A percentile compares a stretch with the other conserved stretches of the same genome.
These are phyloP conservation scores for Plasmodium adleri DNA, from an alignment of 169 alveolate genomes.

Conservation along the genomic window DNA sequence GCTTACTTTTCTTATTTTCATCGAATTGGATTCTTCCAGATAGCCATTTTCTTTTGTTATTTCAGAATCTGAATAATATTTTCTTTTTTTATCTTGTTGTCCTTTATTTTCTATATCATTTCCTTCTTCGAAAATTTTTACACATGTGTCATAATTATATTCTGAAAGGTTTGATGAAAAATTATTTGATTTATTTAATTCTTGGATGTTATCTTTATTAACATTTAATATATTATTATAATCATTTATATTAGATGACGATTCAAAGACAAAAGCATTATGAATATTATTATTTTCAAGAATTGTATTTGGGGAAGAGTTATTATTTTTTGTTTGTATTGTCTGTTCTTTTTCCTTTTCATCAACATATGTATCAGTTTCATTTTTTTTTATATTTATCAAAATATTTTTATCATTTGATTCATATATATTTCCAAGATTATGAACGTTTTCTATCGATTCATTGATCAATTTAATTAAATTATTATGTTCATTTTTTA, in stretches of 20 bases:
- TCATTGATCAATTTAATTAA: neutral
- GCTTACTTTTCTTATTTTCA: constrained; percentile 1
- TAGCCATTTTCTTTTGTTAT: neutral
- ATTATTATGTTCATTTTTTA: neutral
- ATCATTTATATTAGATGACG: neutral
- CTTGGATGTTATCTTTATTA: neutral
- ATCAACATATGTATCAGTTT: neutral
- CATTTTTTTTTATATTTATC: neutral
- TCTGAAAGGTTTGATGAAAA: constrained; percentile 17
- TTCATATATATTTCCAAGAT: neutral
- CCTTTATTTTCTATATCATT: neutral
- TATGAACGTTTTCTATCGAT: neutral
- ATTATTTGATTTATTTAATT: neutral
- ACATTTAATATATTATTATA: neutral
- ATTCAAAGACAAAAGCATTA: neutral
- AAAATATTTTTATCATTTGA: neutral
- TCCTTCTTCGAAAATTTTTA: neutral
- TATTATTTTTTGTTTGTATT: neutral
- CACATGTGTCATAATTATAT: neutral
- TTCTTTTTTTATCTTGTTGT: constrained; percentile 22
- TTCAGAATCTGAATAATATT: constrained; percentile 58
- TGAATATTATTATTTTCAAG: neutral
- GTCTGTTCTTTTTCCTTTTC: neutral
- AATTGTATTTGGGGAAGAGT: neutral
- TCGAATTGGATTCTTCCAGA: neutral